Base-by-base conservation (phyloP, 2,329 filamentous ascomycete genomes). In the Achaetomium macrosporum region DNA sequence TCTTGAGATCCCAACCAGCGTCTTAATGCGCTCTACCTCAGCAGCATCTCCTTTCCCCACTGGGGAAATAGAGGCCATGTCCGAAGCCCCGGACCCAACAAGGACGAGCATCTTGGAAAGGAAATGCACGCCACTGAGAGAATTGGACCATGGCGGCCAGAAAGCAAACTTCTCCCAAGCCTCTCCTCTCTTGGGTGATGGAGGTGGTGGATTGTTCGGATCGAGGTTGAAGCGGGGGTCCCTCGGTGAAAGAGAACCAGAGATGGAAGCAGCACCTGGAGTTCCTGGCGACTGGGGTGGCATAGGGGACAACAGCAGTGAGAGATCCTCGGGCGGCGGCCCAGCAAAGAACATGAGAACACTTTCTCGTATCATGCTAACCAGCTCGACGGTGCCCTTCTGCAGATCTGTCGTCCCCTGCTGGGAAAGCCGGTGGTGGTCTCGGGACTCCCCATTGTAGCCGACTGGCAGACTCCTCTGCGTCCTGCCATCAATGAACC, bases 161-260 rank as follows among this genome's bases (percentile, higher is more conserved):
- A 97, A 99, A 0, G 91, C 92, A 68, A 93, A 83, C 71, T 92
- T 87, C 65, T 97, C 93, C 90, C 90, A 97, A 0, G 85, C 74
- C 62, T 96, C 90, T 6, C 91, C 92, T 42, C 81, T 81, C 61
- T 79, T 88, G 0, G 90, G 88, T 0, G 87, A 89, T 1, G 85
- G 84, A 11, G 84, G 83, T 1, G 90, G 91, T 2, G 88, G 74
- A 57, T 88, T 90, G 64, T 81, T 86, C 0, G 82, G 76, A 64
- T 96, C 90, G 55, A 96, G 82, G 51, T 84, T 87, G 69, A 95
- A 92, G 1, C 87, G 82, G 42, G 86, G 84, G 60, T 89, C 87
- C 50, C 83, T 77, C 2, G 81, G 78, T 29, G 79, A 81, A 36
- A 77, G 64, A 2, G 65, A 66, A 15, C 68, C 67, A 25, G 66